A percentile compares a stretch with the other conserved stretches of the same genome.
phyloP scores from a whole-genome alignment of 2,329 filamentous ascomycete species.

The Drechmeria coniospora region DNA sequence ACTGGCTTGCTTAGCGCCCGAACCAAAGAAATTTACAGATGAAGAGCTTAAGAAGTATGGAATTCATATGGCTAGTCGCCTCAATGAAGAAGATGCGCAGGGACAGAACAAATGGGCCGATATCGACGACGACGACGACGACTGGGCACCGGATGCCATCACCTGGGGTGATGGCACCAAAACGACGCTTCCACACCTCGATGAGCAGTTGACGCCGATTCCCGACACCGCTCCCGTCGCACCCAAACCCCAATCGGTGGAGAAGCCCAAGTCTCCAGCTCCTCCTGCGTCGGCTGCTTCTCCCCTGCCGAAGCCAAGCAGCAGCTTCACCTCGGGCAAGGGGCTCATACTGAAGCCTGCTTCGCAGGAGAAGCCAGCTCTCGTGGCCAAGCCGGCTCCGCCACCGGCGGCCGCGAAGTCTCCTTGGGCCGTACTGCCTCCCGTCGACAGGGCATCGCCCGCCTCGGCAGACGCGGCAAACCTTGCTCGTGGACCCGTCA shows the following conservation, averaged over 20 bases:
- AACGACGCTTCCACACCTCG: conserved; percentile 52
- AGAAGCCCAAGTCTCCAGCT: conserved; percentile 31
- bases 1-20: conserved; percentile 41
- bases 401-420: conserved; percentile 64
- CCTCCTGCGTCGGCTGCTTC: conserved; percentile 20
- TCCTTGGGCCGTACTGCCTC: conserved; percentile 78
- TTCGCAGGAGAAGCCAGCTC: conserved; percentile 51
- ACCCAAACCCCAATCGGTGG: conserved; percentile 10
- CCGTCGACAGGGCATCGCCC: conserved; percentile 67
- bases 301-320: conserved; percentile 27
- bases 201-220: conserved; percentile 26
- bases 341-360: conserved; percentile 50
- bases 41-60: conserved; percentile 79
- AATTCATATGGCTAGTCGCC: conserved; percentile 67
- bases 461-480: conserved; percentile 40
- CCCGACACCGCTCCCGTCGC: conserved; percentile 12
- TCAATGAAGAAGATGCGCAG: conserved; percentile 58
- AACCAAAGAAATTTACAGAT: conserved; percentile 71
- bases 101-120: conserved; percentile 80
- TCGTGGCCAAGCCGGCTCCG: conserved; percentile 56
- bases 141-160: conserved; percentile 73
- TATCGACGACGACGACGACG: conserved; percentile 77
- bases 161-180: conserved; percentile 84
- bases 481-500: conserved; percentile 33
- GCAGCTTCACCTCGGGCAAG: conserved; percentile 36